Base-by-base conservation (phyloP, 176 grass and related monocot species). In the Oryza glumipatula region DNA sequence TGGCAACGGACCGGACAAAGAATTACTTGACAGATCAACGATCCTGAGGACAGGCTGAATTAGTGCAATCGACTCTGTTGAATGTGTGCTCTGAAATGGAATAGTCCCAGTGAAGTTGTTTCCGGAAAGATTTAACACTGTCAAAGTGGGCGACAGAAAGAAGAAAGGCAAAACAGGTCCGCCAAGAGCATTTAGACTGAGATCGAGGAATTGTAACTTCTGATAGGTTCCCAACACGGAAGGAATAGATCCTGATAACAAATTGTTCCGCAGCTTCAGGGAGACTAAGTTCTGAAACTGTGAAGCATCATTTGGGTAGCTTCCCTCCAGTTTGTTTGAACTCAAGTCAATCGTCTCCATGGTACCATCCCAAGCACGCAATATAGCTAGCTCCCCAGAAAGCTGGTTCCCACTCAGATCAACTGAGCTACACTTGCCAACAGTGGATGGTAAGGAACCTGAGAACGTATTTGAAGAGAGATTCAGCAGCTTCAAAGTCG, bases 1-100 rank as follows among this genome's bases (percentile, higher is more conserved):
- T 64, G 91, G 97, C 76, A 99, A 81, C 58, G 81, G 78, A 45
- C 84, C 94, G 88, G 86, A 84, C 74, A 96, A 92, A 78, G 78
- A 86, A 82, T 99, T 99, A 79, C 78, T 86, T 16, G 97, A 99
- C 74, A 99, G 75, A 85, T 99, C 94, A 80, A 99, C 86, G 71
- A 80, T 87, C 87, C 87, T 87, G 33, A 99, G 89, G 85, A 86
- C 76, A 41, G 81, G 69, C 83, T 92, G 88, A 83, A 90, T 89
- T 61, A 94, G 76, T 65, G 73, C 72, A 64, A 96, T 66, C 44
- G 96, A 99, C 83, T 96, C 90, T 0, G 91, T 90, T 80, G 85
- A 94, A 83, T 91, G 89, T 70, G 79, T 88, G 76, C 78, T 92
- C 69, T 94, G 89, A 86, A 92, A 86, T 75, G 94, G 94, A 78